Conservation (phyloP, 495 filamentous ascomycete genomes). For the Talaromyces trachyspermus region DNA sequence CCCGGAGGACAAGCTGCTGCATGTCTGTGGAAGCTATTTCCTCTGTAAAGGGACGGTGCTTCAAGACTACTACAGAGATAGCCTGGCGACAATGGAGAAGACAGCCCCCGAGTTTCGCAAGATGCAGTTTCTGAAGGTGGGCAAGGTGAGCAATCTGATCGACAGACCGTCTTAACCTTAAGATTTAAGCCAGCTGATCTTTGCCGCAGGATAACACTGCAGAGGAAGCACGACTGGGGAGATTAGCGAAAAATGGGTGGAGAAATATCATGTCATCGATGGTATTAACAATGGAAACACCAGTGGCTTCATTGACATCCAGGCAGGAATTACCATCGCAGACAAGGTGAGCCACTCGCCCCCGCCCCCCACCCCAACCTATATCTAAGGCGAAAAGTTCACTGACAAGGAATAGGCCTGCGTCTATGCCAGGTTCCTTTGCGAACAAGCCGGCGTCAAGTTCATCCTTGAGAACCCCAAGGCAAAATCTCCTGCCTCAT, state of each 20-base stretch:
- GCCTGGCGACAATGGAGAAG: conserved; percentile 11
- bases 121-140: conserved; percentile 14
- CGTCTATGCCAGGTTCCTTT: conserved; percentile 12
- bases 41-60: conserved; percentile 12
- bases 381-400: neutral
- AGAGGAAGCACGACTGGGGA: conserved; percentile 9
- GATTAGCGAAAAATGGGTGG: conserved; percentile 10
- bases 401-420: conserved; percentile 11
- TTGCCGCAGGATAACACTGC: neutral
- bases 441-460: conserved; percentile 14
- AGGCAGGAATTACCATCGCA: conserved; percentile 12
- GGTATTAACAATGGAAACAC: conserved; percentile 11
- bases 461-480: conserved; percentile 11
- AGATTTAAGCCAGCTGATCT: neutral
- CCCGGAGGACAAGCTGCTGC: conserved; percentile 13
- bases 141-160: neutral
- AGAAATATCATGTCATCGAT: conserved; percentile 13
- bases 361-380: too few species aligned
- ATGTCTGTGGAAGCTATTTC: conserved; percentile 11
- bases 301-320: conserved; percentile 14
- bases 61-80: conserved; percentile 12
- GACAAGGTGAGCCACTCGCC: conserved; percentile 10
- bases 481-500: conserved; percentile 11
- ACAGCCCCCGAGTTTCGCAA: conserved; percentile 13
- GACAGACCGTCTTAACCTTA: neutral